Percentiles rank a stretch among this genome's conserved stretches.
Evolutionary conservation across 2,329 filamentous ascomycete species (phyloP).

Genomic region (Penicillium sp.): DNA sequence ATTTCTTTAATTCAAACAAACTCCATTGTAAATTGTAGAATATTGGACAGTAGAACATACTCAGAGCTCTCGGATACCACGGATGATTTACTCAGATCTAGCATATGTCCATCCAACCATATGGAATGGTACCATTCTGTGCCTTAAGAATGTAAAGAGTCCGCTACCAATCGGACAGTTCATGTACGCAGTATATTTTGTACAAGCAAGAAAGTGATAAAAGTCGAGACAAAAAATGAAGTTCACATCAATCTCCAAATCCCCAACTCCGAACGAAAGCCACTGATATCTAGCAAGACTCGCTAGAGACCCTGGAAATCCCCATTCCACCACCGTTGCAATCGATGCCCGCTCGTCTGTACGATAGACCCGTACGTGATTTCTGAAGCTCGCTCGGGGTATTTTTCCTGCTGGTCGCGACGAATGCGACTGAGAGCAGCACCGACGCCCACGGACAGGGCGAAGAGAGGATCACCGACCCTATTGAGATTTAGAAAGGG

Average conservation of each 20-base stretch:
- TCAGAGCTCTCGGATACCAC: too few relatives aligned
- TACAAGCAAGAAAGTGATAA: too few relatives aligned
- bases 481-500: constrained; percentile 29
- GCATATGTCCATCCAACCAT: too few relatives aligned
- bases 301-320: constrained; percentile 34
- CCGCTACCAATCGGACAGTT: not conserved
- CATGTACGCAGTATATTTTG: not conserved
- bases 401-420: constrained; percentile 51
- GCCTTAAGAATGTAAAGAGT: not conserved
- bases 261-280: not conserved
- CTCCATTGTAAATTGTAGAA: not conserved
- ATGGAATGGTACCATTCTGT: too few relatives aligned
- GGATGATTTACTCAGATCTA: too few relatives aligned
- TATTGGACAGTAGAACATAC: too few relatives aligned
- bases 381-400: constrained; percentile 36
- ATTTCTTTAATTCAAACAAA: constrained; percentile 18
- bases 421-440: constrained; percentile 54
- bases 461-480: constrained; percentile 54
- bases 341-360: constrained; percentile 29
- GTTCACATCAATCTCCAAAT: not conserved
- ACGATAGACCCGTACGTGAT: constrained; percentile 32
- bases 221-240: not conserved
- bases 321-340: constrained; percentile 42
- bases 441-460: constrained; percentile 48
- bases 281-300: not conserved